Percentiles rank a stretch among this genome's conserved stretches.
These are phyloP conservation scores for Trichoderma sp. DNA, from an alignment of 2,329 filamentous ascomycete species.

Conservation along the genomic window DNA sequence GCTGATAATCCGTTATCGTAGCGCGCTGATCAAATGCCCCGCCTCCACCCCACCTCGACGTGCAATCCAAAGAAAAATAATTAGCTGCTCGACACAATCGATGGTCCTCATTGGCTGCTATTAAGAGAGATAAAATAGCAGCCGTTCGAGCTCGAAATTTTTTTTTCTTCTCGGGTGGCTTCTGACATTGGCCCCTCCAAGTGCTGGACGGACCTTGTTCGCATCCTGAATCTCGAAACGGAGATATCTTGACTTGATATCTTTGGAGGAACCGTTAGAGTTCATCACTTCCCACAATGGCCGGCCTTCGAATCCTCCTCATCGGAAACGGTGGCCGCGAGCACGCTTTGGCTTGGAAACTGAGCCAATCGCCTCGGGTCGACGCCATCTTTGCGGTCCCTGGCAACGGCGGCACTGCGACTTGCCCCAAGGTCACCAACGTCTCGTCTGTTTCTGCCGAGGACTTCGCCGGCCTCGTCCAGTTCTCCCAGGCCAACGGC, in stretches of 20 bases:
- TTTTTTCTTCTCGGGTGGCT: not conserved
- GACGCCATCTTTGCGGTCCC: conserved; percentile 71
- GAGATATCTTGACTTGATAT: conserved; percentile 13
- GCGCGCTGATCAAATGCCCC: conserved; percentile 12
- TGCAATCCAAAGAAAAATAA: not conserved
- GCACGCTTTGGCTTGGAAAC: conserved; percentile 92
- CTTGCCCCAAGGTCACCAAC: conserved; percentile 72
- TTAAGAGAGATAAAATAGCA: conserved; percentile 18
- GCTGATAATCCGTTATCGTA: conserved; percentile 15
- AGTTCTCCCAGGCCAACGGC: conserved; percentile 69
- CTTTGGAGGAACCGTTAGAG: not conserved
- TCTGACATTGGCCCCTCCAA: conserved; percentile 21
- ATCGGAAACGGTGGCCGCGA: conserved; percentile 94
- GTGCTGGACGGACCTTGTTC: conserved; percentile 16
- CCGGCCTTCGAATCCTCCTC: conserved; percentile 70
- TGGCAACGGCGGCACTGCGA: conserved; percentile 86
- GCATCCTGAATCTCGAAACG: not conserved
- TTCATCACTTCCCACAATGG: conserved; percentile 2
- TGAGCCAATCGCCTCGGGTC: conserved; percentile 78
- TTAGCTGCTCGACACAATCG: conserved; percentile 16
- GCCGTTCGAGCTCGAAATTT: conserved; percentile 1
- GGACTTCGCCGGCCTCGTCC: conserved; percentile 76
- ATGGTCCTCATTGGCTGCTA: conserved; percentile 12
- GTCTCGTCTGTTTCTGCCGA: conserved; percentile 67
- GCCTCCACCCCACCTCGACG: conserved; percentile 20